Percentiles rank a stretch among this genome's conserved stretches.
Evolutionary conservation across 805 yeast species (phyloP).

Genomic region (Zygosaccharomyces kombuchaensis): DNA sequence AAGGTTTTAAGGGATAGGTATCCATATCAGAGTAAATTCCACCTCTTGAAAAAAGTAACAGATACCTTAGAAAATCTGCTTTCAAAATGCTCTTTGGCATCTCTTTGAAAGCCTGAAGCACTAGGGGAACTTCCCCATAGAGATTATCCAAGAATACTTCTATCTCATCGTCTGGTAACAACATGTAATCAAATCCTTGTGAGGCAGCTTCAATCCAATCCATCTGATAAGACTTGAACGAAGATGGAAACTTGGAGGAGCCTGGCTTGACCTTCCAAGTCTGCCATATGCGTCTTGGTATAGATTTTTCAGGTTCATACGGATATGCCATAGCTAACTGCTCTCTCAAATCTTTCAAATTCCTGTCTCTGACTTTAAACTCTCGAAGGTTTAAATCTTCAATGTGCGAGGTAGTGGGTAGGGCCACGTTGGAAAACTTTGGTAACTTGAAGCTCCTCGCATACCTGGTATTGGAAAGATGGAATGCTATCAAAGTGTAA

Average conservation of each 20-base stretch:
- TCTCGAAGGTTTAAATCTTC: constrained; percentile 20
- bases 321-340: constrained; percentile 72
- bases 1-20: constrained; percentile 68
- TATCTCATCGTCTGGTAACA: constrained; percentile 67
- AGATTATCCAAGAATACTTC: constrained; percentile 50
- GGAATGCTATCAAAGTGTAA: constrained; percentile 11
- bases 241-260: constrained; percentile 53
- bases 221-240: constrained; percentile 46
- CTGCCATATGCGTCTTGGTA: constrained; percentile 88
- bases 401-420: constrained; percentile 30
- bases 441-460: constrained; percentile 7
- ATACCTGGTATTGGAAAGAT: constrained; percentile 11
- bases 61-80: constrained; percentile 91
- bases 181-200: constrained; percentile 53
- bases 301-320: constrained; percentile 56
- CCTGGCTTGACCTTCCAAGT: constrained; percentile 76
- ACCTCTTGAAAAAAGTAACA: constrained; percentile 83
- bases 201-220: constrained; percentile 48
- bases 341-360: constrained; percentile 22
- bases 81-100: constrained; percentile 80
- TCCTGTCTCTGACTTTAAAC: constrained; percentile 5
- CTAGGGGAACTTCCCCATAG: constrained; percentile 70
- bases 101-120: constrained; percentile 64
- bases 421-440: constrained; percentile 4
- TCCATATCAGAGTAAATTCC: constrained; percentile 93